phyloP scores from a whole-genome alignment of 352 stramenopile genomes.

The Pythium aquatile region DNA sequence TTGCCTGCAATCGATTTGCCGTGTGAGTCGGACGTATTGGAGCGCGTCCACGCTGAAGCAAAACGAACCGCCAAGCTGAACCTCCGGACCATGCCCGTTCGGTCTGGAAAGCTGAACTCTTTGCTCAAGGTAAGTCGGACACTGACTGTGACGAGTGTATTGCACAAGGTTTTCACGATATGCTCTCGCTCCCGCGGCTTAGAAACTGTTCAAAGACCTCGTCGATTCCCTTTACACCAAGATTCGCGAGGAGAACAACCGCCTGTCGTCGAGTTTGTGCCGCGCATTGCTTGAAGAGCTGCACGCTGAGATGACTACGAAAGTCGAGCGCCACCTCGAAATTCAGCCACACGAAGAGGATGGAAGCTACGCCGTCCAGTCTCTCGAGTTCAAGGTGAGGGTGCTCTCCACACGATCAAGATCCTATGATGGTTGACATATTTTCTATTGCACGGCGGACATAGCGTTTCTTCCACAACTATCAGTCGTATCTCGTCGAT shows the following conservation, averaged over 20 bases:
- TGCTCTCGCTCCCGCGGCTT: background rate
- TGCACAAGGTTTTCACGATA: background rate
- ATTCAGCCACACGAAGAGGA: slow-evolving; percentile 42
- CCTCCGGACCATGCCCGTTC: slow-evolving; percentile 66
- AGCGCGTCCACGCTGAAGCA: slow-evolving; percentile 43
- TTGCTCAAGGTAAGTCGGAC: slow-evolving; percentile 47
- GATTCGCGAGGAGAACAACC: slow-evolving; percentile 75
- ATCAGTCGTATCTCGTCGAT: slow-evolving; percentile 65
- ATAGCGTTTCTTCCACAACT: slow-evolving; percentile 74
- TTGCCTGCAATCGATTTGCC: slow-evolving; percentile 52
- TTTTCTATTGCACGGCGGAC: background rate
- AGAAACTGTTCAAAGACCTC: slow-evolving; percentile 83
- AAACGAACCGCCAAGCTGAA: slow-evolving; percentile 51
- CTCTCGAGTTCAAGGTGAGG: slow-evolving; percentile 62
- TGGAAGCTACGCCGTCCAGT: slow-evolving; percentile 67
- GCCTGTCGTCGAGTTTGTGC: slow-evolving; percentile 61
- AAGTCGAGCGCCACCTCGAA: slow-evolving; percentile 54
- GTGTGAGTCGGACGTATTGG: slow-evolving; percentile 54
- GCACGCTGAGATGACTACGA: slow-evolving; percentile 55
- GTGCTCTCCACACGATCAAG: background rate
- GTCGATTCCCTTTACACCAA: slow-evolving; percentile 63
- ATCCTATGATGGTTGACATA: background rate
- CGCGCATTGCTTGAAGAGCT: slow-evolving; percentile 52
- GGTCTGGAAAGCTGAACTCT: slow-evolving; percentile 56
- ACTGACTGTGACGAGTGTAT: too few species aligned